phyloP scores from a whole-genome alignment of 495 filamentous ascomycete species.

The Hypomontagnella monticulosa region DNA sequence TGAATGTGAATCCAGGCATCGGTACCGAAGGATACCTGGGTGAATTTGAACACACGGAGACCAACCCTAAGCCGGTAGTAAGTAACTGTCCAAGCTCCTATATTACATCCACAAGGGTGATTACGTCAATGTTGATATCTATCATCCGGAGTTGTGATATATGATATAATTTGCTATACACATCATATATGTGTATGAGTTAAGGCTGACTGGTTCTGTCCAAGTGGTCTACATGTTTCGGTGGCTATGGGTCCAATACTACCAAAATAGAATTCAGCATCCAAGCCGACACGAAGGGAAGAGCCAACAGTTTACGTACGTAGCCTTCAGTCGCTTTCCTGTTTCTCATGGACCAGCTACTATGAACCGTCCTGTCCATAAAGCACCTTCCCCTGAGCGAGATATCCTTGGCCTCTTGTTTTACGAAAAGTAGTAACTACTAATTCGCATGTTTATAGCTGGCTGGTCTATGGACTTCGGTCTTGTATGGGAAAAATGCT shows the following conservation, averaged over 20 bases:
- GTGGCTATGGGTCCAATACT: background rate
- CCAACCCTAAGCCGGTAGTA: constrained; percentile 21
- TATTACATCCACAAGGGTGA: no score
- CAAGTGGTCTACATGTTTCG: constrained; percentile 14
- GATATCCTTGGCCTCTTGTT: background rate
- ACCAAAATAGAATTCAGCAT: constrained; percentile 5
- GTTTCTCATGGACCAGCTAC: background rate
- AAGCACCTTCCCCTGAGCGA: no score
- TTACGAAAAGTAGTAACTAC: background rate
- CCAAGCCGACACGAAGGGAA: background rate
- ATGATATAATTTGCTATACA: no score
- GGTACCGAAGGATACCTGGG: constrained; percentile 9
- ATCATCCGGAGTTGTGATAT: no score
- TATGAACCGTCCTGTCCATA: no score
- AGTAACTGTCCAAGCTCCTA: background rate
- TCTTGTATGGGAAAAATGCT: constrained; percentile 28
- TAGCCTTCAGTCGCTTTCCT: background rate
- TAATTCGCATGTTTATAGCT: constrained; percentile 9
- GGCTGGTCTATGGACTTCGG: constrained; percentile 34
- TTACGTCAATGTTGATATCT: no score
- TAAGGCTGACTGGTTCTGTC: background rate
- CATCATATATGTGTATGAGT: no score
- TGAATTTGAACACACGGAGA: constrained; percentile 4
- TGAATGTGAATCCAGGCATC: constrained; percentile 18
- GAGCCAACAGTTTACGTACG: constrained; percentile 9